Conservation (phyloP, 768 basidiomycete genomes). For the Agrocybe chaxingu region DNA sequence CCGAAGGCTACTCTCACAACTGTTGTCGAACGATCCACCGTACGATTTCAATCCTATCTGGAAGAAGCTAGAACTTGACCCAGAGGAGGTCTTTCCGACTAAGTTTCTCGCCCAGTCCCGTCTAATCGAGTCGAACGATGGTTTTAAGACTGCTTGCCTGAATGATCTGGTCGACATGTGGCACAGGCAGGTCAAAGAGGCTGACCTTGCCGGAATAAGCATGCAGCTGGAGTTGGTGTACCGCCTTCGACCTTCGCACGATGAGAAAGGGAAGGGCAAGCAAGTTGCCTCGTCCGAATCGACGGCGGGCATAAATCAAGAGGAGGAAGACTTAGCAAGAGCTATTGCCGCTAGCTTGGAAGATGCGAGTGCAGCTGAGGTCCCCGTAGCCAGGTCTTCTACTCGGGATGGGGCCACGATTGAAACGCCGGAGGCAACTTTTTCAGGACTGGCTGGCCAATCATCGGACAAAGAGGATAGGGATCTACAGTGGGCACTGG, state of each 20-base stretch:
- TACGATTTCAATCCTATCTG: constrained; percentile 58
- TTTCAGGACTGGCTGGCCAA: background rate
- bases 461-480: constrained; percentile 1
- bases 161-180: constrained; percentile 33
- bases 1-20: constrained; percentile 54
- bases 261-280: constrained; percentile 17
- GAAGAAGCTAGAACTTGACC: constrained; percentile 40
- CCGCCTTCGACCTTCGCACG: constrained; percentile 33
- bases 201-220: constrained; percentile 33
- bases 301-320: background rate
- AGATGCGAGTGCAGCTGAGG: background rate
- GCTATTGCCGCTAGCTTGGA: constrained; percentile 17
- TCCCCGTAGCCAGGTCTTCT: background rate
- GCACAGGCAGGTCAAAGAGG: constrained; percentile 22
- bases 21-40: constrained; percentile 39
- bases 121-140: constrained; percentile 20
- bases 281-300: background rate
- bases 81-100: constrained; percentile 43
- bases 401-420: background rate
- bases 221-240: constrained; percentile 48
- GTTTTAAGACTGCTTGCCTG: constrained; percentile 28
- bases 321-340: constrained; percentile 12
- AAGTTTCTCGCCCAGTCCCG: constrained; percentile 44
- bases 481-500: constrained; percentile 9
- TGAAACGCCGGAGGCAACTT: background rate